phyloP scores from a whole-genome alignment of 768 basidiomycete species.

The Russula abietina region DNA sequence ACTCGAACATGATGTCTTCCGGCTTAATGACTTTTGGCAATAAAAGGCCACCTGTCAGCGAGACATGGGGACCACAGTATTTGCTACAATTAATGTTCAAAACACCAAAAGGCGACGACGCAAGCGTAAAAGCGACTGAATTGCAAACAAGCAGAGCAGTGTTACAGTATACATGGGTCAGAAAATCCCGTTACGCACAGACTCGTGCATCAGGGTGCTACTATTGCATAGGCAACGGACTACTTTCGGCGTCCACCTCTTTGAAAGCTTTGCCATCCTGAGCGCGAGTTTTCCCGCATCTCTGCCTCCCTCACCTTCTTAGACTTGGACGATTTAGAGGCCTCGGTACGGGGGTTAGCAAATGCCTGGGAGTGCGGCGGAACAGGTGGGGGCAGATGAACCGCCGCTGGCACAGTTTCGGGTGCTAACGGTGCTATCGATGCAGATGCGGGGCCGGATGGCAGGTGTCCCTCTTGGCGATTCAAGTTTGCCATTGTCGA shows the following conservation, averaged over 20 bases:
- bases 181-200: background rate
- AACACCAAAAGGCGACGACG: background rate
- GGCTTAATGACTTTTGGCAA: slow-evolving; percentile 15
- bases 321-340: background rate
- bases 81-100: background rate
- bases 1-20: slow-evolving; percentile 25
- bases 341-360: background rate
- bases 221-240: too few relatives aligned
- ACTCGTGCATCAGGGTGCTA: background rate
- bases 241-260: slow-evolving; percentile 25
- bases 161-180: background rate
- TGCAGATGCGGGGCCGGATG: slow-evolving; percentile 18
- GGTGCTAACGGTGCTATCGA: slow-evolving; percentile 25
- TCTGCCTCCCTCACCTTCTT: slow-evolving; percentile 20
- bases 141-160: background rate
- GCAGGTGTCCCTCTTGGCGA: slow-evolving; percentile 15
- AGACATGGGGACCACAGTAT: background rate
- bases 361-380: background rate
- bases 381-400: slow-evolving; percentile 16
- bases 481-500: background rate
- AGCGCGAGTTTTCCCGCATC: slow-evolving; percentile 21
- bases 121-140: background rate
- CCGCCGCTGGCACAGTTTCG: background rate
- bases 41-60: background rate
- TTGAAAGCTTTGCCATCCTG: slow-evolving; percentile 27